Base-by-base conservation (phyloP, 2,329 filamentous ascomycete species). In the Phaeosphaeria sp. region DNA sequence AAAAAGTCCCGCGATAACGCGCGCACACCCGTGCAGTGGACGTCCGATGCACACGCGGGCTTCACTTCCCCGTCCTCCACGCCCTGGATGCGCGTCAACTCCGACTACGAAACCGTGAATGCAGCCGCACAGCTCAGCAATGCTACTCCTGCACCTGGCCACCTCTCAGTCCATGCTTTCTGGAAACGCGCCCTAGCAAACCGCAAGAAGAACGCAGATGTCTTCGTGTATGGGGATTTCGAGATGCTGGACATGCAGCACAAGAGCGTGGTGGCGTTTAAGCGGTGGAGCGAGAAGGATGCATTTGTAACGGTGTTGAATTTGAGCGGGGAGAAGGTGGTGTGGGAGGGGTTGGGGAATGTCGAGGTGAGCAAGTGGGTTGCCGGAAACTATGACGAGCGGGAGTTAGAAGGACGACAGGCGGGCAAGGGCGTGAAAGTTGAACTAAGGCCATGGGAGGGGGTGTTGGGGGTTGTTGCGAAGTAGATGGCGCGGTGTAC, bases 1-100 rank as follows among this genome's bases (percentile, higher is more conserved):
- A 79, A 82, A 59, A 84, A 90, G 54, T 86, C 83, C n/a, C 81
- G 88, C 43, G 89, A 91, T 72, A 86, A 90, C 67, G 84, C 87
- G 10, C 81, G 89, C 17, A 84, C 85, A 3, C 89, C 89, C 0
- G 86, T 92, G 78, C 88, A 90, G 66, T 91, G 89, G 89, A 81
- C 82, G 50, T 76, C 72, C 1, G 75, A 77, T 0, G 67, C 80
- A 0, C 83, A 88, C 61, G 86, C 84, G 0, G 89, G 89, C 2
- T 91, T 91, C 77, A 87, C 86, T 6, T 74, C 78, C 13, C 62
- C 76, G 0, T 75, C 76, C 0, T 81, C 79, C 0, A 79, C 78
- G 36, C 85, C 86, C 0, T 89, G 87, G 86, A 88, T 89, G 85
- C 79, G 83, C 17, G 80, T 86, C 6, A 83, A 87, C 61, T 83